These are phyloP conservation scores for Salix exigua DNA, from an alignment of 345 rosid species.

Conservation along the genomic window DNA sequence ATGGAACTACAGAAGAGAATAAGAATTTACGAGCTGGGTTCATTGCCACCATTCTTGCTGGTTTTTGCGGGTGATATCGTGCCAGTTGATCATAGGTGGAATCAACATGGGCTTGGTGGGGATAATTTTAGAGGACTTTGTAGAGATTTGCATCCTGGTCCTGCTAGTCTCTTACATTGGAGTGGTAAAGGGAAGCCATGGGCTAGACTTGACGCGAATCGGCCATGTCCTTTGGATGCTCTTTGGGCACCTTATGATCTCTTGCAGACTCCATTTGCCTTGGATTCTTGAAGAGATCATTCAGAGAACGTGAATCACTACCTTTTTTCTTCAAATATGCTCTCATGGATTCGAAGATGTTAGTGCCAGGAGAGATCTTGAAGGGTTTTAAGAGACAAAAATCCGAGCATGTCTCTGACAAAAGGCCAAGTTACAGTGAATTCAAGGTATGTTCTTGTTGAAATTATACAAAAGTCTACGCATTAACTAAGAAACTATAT, in stretches of 20 bases:
- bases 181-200: conserved; percentile 38
- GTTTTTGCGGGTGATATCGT: conserved; percentile 68
- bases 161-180: conserved; percentile 34
- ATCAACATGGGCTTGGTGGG: conserved; percentile 62
- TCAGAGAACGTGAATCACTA: background rate
- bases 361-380: background rate
- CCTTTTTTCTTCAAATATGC: background rate
- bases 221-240: conserved; percentile 34
- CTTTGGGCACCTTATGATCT: conserved; percentile 39
- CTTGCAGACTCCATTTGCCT: conserved; percentile 30
- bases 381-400: background rate
- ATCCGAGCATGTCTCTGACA: background rate
- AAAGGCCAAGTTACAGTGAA: background rate
- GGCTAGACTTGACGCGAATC: conserved; percentile 29
- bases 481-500: background rate
- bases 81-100: conserved; percentile 78
- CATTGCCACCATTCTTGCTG: conserved; percentile 68
- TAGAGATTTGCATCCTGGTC: conserved; percentile 31
- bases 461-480: background rate
- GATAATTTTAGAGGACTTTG: conserved; percentile 30
- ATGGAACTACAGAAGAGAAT: conserved; percentile 68
- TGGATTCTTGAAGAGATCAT: conserved; percentile 22
- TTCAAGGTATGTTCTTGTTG: conserved; percentile 9
- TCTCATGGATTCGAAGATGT: background rate
- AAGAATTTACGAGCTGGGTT: conserved; percentile 76